Evolutionary conservation across 176 grass and related monocot genomes (phyloP).

Genomic region (Carex pumila): DNA sequence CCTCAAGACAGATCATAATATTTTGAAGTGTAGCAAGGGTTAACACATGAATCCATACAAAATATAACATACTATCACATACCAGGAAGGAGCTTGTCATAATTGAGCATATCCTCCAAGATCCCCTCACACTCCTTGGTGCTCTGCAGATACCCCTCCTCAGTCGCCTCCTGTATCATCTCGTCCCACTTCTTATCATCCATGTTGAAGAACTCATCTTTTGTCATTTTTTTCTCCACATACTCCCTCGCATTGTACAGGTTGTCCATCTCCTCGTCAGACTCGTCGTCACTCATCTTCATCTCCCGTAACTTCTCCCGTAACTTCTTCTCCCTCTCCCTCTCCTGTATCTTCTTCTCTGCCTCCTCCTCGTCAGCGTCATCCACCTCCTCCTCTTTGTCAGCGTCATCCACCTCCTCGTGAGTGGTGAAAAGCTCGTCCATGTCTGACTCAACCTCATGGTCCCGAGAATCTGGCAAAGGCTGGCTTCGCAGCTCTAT

Average conservation of each 20-base stretch:
- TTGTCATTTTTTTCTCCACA: slow-evolving; percentile 72
- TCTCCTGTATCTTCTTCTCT: slow-evolving; percentile 40
- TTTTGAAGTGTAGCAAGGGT: background rate
- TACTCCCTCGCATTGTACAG: slow-evolving; percentile 75
- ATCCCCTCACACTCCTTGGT: slow-evolving; percentile 81
- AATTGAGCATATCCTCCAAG: slow-evolving; percentile 87
- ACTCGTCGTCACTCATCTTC: background rate
- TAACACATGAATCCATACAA: background rate
- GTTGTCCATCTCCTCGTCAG: slow-evolving; percentile 64
- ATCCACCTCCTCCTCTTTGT: slow-evolving; percentile 70
- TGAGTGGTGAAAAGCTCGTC: slow-evolving; percentile 52
- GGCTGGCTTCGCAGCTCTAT: slow-evolving; percentile 44
- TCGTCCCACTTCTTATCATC: slow-evolving; percentile 63
- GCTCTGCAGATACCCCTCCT: slow-evolving; percentile 32
- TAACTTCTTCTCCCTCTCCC: slow-evolving; percentile 40
- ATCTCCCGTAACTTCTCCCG: too few relatives aligned
- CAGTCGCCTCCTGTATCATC: slow-evolving; percentile 35
- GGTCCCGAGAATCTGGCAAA: slow-evolving; percentile 29
- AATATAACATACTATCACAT: slow-evolving; percentile 16
- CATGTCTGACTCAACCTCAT: slow-evolving; percentile 52
- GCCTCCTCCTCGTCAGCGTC: slow-evolving; percentile 64
- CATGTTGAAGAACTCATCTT: slow-evolving; percentile 59
- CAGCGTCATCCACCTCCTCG: slow-evolving; percentile 52
- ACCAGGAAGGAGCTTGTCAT: slow-evolving; percentile 81
- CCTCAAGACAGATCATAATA: background rate